These are phyloP conservation scores for Hypoxylon lenormandii DNA, from an alignment of 495 filamentous ascomycete genomes.

Conservation along the genomic window DNA sequence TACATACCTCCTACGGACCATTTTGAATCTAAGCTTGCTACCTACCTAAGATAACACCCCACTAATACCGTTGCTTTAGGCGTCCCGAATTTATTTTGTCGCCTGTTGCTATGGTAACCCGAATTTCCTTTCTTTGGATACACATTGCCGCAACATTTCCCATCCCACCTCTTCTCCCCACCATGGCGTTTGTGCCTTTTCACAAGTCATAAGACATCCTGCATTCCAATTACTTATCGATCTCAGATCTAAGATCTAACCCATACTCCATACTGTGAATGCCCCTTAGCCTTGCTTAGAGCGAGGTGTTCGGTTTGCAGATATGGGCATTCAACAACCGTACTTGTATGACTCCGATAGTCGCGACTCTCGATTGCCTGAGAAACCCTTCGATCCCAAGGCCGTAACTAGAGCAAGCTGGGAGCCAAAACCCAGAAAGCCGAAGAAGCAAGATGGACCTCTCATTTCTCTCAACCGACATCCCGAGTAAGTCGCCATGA, in stretches of 20 bases:
- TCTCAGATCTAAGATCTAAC: constrained; percentile 11
- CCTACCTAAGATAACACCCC: too few relatives aligned
- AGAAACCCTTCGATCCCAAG: constrained; percentile 81
- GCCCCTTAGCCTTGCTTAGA: constrained; percentile 39
- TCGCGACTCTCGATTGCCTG: constrained; percentile 60
- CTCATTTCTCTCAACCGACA: constrained; percentile 82
- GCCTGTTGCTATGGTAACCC: constrained; percentile 44
- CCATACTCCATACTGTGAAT: constrained; percentile 32
- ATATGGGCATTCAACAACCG: constrained; percentile 68
- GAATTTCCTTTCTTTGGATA: constrained; percentile 10
- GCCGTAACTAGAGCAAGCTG: constrained; percentile 79
- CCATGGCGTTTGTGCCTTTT: constrained; percentile 28
- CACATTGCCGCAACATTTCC: not conserved
- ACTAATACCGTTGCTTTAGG: too few relatives aligned
- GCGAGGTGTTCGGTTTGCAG: constrained; percentile 37
- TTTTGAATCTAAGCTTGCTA: too few relatives aligned
- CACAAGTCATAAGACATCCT: constrained; percentile 35
- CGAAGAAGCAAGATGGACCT: constrained; percentile 77
- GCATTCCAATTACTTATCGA: constrained; percentile 40
- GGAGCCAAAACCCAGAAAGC: constrained; percentile 64
- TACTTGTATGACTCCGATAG: constrained; percentile 77
- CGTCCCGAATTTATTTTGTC: constrained; percentile 19
- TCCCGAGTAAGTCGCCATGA: constrained; percentile 73
- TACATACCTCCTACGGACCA: too few relatives aligned
- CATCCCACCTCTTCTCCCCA: constrained; percentile 33